Evolutionary conservation across 352 stramenopile species (phyloP), one percentile per base, ranked within the genome.

Genomic region (Globisporangium ultimum): DNA sequence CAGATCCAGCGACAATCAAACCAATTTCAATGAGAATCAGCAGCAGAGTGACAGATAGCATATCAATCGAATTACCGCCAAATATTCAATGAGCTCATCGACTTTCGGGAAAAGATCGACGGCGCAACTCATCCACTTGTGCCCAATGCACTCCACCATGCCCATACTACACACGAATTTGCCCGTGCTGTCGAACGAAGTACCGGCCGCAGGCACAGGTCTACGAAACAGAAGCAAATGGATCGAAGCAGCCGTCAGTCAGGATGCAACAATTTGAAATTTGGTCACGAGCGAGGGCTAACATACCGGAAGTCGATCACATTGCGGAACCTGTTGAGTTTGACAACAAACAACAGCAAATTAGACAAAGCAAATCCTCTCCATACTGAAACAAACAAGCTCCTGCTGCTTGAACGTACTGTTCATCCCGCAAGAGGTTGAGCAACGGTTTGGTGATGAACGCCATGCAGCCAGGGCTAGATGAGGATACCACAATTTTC

Each of bases 51-150:
- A n/a, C n/a, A n/a, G n/a, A n/a, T n/a, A n/a, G n/a, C n/a, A n/a
- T n/a, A n/a, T n/a, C n/a, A n/a, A n/a, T n/a, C n/a, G n/a, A 78
- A 73, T 50, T 48, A 89, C 81, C 60, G 78, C 79, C 32, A 94
- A 60, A 50, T 76, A 61, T 41, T 88, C 76, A 15, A 89, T 80
- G 48, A 85, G 57, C 40, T 88, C 74, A 18, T 74, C 71, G 3
- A 94, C 53, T 62, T 88, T 64, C 2, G 76, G 71, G 48, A 86
- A 89, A 36, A 90, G 71, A 6, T 87, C 74, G 21, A 90, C 76
- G 5, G 71, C 80, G 53, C 85, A 94, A 60, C 80, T 89, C 43
- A 94, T 71, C 77, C 80, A 94, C 50, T 82, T 82, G 64, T 94
- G 85, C 11, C 80, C 85, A 45, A 80, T 62, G 56, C 85, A 94